Evolutionary conservation across 257 asterid species (phyloP), one percentile per base, ranked within the genome.

Genomic region (Hygrophila difformis): DNA sequence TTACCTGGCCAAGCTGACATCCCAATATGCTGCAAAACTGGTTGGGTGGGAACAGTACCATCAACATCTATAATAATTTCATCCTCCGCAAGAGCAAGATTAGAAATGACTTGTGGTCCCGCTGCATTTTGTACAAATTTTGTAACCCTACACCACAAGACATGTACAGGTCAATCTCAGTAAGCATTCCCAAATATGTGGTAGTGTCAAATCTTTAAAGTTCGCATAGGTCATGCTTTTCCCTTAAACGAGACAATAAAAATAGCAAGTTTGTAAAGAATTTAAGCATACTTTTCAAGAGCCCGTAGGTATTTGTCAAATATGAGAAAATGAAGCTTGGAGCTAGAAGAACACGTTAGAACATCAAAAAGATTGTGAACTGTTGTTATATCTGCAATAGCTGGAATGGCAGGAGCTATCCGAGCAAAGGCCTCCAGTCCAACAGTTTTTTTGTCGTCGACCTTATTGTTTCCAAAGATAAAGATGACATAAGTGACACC

Each of bases 1-100:
- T 65, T 64, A 87, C 97, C 94, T 66, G 91, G 97, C 97, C 97
- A 87, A 53, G 91, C 93, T 62, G 97, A 68, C 81, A 82, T 78
- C 57, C 97, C 97, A 28, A 75, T 51, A 73, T 82, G 97, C 69
- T 82, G 89, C 69, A 87, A 52, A 57, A 87, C 94, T 41, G 94
- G 93, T 57, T 79, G 88, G 8, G 94, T 86, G 29, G 94, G 94
- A 51, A 75, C 79, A 39, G 82, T 69, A 47, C 97, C 97, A 49
- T 77, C 97, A 59, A 71, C 48, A 53, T 87, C 93, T 51, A 87
- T 51, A 40, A 87, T 57, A 51, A 79, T 68, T 78, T 87, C 97
- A 59, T 73, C 93, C 69, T 83, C 91, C 35, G 77, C 69, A 57
- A 87, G 87, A 39, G 91, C 68, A 59, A 82, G 74, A 69, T 67